These are phyloP conservation scores for Amaranthus cruentus DNA, from an alignment of 148 eudicot species.

Conservation along the genomic window DNA sequence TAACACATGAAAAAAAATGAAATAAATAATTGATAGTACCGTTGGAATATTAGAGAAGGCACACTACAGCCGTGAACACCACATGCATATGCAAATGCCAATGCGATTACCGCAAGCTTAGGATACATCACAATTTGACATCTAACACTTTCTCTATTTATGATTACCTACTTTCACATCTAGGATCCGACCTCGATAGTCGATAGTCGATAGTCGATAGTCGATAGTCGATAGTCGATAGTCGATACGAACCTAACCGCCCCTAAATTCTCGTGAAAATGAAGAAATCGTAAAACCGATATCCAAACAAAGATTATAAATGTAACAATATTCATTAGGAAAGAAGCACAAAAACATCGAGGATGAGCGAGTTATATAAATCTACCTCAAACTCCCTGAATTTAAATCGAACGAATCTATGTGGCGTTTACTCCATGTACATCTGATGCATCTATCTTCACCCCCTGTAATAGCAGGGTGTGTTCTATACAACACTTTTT, in stretches of 20 bases:
- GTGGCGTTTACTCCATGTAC: conserved; percentile 28
- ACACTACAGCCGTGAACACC: background rate
- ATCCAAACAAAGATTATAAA: background rate
- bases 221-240: too few relatives aligned
- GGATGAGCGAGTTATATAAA: conserved; percentile 3
- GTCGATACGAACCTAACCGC: too few relatives aligned
- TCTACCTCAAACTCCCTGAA: conserved; percentile 24
- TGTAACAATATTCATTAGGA: conserved; percentile 7
- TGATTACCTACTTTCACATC: background rate
- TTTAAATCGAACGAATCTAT: conserved; percentile 30
- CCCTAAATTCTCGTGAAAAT: too few relatives aligned
- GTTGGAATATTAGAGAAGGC: background rate
- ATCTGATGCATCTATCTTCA: conserved; percentile 22
- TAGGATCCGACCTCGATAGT: too few relatives aligned
- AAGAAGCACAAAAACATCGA: conserved; percentile 12
- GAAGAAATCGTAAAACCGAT: too few relatives aligned
- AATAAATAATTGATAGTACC: background rate
- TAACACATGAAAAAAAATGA: too few relatives aligned
- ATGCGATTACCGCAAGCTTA: background rate
- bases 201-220: too few relatives aligned
- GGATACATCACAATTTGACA: background rate
- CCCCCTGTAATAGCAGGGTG: conserved; percentile 30
- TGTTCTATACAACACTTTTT: conserved; percentile 17
- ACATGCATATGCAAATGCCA: background rate
- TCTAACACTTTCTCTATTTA: background rate